Conservation (phyloP, 1,139 yeast genomes). For the Geotrichum phurueaensis region DNA sequence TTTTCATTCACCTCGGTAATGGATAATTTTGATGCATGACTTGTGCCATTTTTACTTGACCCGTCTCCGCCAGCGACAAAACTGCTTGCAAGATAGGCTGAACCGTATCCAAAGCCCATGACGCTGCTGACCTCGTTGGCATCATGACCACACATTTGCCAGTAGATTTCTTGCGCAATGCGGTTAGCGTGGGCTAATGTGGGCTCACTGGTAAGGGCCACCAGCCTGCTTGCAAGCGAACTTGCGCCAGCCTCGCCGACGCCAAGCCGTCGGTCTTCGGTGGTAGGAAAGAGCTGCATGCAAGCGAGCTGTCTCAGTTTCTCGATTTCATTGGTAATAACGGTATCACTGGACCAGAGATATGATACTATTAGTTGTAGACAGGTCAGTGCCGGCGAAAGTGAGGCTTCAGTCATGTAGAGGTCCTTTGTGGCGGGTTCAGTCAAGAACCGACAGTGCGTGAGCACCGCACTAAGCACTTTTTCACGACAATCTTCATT, state of each 20-base stretch:
- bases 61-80: not conserved
- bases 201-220: conserved; percentile 21
- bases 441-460: not conserved
- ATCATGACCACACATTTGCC: conserved; percentile 22
- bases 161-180: conserved; percentile 23
- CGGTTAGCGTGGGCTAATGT: conserved; percentile 21
- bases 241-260: conserved; percentile 22
- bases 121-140: conserved; percentile 25
- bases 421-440: not conserved
- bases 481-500: not conserved
- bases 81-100: conserved; percentile 24
- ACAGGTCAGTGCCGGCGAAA: not conserved
- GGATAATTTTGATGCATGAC: not conserved
- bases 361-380: not conserved
- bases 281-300: conserved; percentile 20
- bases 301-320: conserved; percentile 10
- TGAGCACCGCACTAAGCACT: not conserved
- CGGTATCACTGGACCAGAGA: not conserved
- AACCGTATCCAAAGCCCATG: conserved; percentile 33
- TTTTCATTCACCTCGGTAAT: not conserved
- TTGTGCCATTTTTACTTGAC: not conserved
- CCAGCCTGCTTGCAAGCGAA: conserved; percentile 21
- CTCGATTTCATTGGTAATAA: not conserved
- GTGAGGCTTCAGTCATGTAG: not conserved
- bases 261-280: conserved; percentile 20